Evolutionary conservation across 257 asterid genomes (phyloP).

Genomic region (Haberlea rhodopensis): DNA sequence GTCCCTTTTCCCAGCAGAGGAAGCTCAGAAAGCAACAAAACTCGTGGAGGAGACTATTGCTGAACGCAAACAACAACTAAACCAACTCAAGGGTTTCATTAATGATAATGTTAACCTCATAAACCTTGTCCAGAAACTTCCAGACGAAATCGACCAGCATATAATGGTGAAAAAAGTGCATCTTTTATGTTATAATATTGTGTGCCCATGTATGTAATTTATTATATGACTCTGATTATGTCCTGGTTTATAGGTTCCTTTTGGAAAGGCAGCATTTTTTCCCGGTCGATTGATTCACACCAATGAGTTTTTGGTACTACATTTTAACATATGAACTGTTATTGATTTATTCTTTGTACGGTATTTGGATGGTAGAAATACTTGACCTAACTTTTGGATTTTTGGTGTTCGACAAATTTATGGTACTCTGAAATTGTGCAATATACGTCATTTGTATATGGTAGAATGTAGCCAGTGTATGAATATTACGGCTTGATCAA

Average conservation of each 20-base stretch:
- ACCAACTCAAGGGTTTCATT: conserved; percentile 49
- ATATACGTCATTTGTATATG: too few species aligned
- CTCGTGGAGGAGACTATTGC: conserved; percentile 57
- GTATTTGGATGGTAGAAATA: too few species aligned
- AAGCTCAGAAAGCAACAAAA: conserved; percentile 69
- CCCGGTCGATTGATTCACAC: conserved; percentile 89
- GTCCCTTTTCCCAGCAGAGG: conserved; percentile 58
- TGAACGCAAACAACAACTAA: conserved; percentile 54
- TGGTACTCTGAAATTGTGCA: too few species aligned
- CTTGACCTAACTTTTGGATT: too few species aligned
- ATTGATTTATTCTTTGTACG: too few species aligned
- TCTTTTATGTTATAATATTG: not conserved
- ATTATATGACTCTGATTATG: not conserved
- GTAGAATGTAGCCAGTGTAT: too few species aligned
- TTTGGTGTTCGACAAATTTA: too few species aligned
- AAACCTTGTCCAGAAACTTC: conserved; percentile 71
- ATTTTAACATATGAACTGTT: not conserved
- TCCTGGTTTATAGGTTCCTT: conserved; percentile 60
- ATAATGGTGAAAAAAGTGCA: conserved; percentile 49
- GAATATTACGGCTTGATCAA: too few species aligned
- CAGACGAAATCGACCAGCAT: conserved; percentile 74
- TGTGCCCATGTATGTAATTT: not conserved
- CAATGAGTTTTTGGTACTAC: conserved; percentile 73
- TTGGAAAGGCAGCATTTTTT: conserved; percentile 89
- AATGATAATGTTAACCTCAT: conserved; percentile 61